These are phyloP conservation scores for Triticum monococcum DNA, from an alignment of 176 grass and related monocot genomes.

Conservation along the genomic window DNA sequence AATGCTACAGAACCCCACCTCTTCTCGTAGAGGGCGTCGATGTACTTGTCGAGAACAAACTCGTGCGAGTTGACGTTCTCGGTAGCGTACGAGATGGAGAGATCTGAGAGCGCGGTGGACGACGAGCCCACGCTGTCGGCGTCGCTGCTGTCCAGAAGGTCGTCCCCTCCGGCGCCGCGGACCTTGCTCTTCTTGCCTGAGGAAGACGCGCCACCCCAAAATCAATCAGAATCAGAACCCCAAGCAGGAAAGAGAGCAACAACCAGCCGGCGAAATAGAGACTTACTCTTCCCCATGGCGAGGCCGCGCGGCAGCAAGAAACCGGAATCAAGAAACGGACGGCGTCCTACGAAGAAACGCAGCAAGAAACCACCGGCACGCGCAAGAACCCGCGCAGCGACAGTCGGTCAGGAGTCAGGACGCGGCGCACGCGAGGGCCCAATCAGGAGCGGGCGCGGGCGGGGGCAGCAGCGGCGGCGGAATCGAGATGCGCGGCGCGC, in stretches of 20 bases:
- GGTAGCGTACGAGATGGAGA: slow-evolving; percentile 59
- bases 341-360: neutral
- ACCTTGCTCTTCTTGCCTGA: slow-evolving; percentile 47
- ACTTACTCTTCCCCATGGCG: slow-evolving; percentile 55
- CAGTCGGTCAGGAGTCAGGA: slow-evolving; percentile 54
- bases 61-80: slow-evolving; percentile 77
- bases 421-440: neutral
- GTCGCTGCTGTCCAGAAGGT: slow-evolving; percentile 88
- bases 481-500: slow-evolving; percentile 10
- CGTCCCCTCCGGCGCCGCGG: slow-evolving; percentile 44
- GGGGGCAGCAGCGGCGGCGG: neutral
- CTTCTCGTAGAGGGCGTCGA: slow-evolving; percentile 94
- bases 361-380: neutral
- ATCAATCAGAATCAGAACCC: slow-evolving; percentile 20
- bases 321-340: neutral
- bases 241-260: neutral
- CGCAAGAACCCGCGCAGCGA: neutral
- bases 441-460: slow-evolving; percentile 50
- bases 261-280: neutral
- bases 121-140: slow-evolving; percentile 78
- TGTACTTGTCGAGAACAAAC: slow-evolving; percentile 77
- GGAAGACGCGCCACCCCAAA: neutral
- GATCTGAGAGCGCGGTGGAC: slow-evolving; percentile 40
- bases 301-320: neutral
- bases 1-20: slow-evolving; percentile 43